These are phyloP conservation scores for Cutaneotrichosporon mucoides DNA, from an alignment of 1,284 basidiomycete species.

Conservation along the genomic window DNA sequence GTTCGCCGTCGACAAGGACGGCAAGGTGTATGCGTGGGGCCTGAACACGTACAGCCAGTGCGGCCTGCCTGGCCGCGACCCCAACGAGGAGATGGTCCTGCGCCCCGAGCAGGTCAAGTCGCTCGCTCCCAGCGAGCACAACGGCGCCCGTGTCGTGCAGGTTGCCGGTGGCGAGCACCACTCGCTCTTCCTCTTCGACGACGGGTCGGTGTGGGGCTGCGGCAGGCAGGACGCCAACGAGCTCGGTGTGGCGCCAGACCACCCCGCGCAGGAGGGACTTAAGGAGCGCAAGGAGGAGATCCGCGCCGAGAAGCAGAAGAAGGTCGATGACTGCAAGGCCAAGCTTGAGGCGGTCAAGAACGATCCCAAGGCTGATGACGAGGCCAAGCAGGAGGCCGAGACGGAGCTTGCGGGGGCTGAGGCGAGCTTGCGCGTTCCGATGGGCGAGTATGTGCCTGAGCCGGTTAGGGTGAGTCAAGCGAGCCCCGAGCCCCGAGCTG, in stretches of 20 bases:
- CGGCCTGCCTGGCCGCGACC: slow-evolving; percentile 47
- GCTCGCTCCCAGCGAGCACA: slow-evolving; percentile 64
- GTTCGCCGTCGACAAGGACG: slow-evolving; percentile 78
- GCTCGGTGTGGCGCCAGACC: slow-evolving; percentile 65
- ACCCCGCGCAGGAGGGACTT: slow-evolving; percentile 54
- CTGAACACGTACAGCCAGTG: slow-evolving; percentile 73
- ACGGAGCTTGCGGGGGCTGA: slow-evolving; percentile 35
- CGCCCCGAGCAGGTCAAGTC: slow-evolving; percentile 65
- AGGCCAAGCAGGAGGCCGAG: slow-evolving; percentile 31
- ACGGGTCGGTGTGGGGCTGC: slow-evolving; percentile 77
- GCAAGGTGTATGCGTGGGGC: slow-evolving; percentile 86
- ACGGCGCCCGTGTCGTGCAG: slow-evolving; percentile 61
- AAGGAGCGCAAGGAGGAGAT: slow-evolving; percentile 43
- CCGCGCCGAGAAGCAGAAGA: slow-evolving; percentile 38
- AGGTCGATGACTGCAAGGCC: slow-evolving; percentile 26
- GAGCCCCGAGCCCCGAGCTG: too few species aligned
- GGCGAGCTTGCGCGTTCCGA: slow-evolving; percentile 54
- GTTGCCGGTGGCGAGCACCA: slow-evolving; percentile 70
- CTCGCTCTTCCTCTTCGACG: slow-evolving; percentile 75
- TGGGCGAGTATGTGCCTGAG: slow-evolving; percentile 57
- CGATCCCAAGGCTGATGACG: slow-evolving; percentile 26
- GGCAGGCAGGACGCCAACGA: slow-evolving; percentile 75
- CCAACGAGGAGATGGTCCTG: slow-evolving; percentile 57
- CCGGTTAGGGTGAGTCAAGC: slow-evolving; percentile 44
- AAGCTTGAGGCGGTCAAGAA: slow-evolving; percentile 23